A percentile compares a stretch with the other conserved stretches of the same genome.
Conservation (phyloP, 495 filamentous ascomycete genomes). For the Neurospora terricola region DNA sequence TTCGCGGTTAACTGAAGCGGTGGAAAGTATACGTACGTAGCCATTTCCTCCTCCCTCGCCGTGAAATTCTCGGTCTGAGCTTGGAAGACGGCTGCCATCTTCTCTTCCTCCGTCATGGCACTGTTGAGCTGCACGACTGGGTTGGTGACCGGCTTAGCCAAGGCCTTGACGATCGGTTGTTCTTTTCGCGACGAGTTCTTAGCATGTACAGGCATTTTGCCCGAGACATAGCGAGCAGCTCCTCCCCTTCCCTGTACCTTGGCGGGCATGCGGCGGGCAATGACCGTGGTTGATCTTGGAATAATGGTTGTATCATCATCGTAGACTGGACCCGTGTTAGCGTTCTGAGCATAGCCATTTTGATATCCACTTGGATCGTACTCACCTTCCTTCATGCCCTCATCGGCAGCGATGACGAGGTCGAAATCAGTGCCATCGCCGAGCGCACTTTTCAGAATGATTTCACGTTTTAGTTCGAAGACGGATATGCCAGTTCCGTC, state of each 20-base stretch:
- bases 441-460: slow-evolving; percentile 83
- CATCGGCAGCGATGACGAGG: slow-evolving; percentile 82
- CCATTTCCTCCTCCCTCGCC: slow-evolving; percentile 82
- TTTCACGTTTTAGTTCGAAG: slow-evolving; percentile 96
- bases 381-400: slow-evolving; percentile 77
- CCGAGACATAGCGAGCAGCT: slow-evolving; percentile 91
- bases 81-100: slow-evolving; percentile 79
- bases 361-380: slow-evolving; percentile 2
- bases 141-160: slow-evolving; percentile 44
- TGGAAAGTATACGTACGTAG: slow-evolving; percentile 56
- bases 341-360: neutral
- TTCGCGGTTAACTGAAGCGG: neutral
- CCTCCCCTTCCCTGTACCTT: slow-evolving; percentile 69
- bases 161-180: slow-evolving; percentile 37
- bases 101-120: slow-evolving; percentile 80
- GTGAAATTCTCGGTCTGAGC: slow-evolving; percentile 78
- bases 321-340: slow-evolving; percentile 51
- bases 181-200: slow-evolving; percentile 69
- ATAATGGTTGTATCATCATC: slow-evolving; percentile 96
- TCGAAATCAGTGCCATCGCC: slow-evolving; percentile 97
- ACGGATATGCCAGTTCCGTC: slow-evolving; percentile 98
- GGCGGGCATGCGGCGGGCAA: slow-evolving; percentile 80
- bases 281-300: slow-evolving; percentile 83
- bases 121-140: slow-evolving; percentile 52
- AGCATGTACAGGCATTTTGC: slow-evolving; percentile 88